Evolutionary conservation across 768 basidiomycete species (phyloP).

Genomic region (Rhizopogon roseolus): DNA sequence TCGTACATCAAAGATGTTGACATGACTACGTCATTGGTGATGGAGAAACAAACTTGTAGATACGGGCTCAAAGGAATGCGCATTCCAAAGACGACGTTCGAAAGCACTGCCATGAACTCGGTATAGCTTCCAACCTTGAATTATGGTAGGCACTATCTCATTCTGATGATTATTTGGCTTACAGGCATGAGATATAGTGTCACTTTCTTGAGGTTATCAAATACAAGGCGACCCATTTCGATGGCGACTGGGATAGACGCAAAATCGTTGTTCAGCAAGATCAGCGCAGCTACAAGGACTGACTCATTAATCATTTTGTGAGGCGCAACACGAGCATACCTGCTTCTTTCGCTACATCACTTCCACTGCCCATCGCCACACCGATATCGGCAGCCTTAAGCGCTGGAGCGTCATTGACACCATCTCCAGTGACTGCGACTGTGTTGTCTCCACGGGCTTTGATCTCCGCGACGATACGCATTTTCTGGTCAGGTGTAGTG

Average conservation of each 20-base stretch:
- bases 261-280: constrained; percentile 56
- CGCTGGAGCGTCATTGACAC: constrained; percentile 49
- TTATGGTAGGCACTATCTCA: constrained; percentile 1
- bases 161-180: constrained; percentile 4
- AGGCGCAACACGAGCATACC: constrained; percentile 24
- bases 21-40: constrained; percentile 47
- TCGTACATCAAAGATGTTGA: constrained; percentile 49
- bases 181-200: constrained; percentile 41
- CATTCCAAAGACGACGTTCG: constrained; percentile 55
- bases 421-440: constrained; percentile 54
- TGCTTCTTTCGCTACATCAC: constrained; percentile 51
- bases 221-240: constrained; percentile 53
- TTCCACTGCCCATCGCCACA: constrained; percentile 47
- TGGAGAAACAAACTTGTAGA: constrained; percentile 53
- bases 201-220: constrained; percentile 55
- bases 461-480: constrained; percentile 51
- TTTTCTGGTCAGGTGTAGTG: constrained; percentile 53
- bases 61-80: constrained; percentile 53
- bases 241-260: constrained; percentile 54
- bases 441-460: constrained; percentile 42
- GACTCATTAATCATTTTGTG: not conserved
- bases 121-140: constrained; percentile 48
- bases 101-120: constrained; percentile 51
- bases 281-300: constrained; percentile 31
- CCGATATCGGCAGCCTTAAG: constrained; percentile 53